Evolutionary conservation across 139 green algal species (phyloP).

Genomic region (Auxenochlorella pyrenoidosa): DNA sequence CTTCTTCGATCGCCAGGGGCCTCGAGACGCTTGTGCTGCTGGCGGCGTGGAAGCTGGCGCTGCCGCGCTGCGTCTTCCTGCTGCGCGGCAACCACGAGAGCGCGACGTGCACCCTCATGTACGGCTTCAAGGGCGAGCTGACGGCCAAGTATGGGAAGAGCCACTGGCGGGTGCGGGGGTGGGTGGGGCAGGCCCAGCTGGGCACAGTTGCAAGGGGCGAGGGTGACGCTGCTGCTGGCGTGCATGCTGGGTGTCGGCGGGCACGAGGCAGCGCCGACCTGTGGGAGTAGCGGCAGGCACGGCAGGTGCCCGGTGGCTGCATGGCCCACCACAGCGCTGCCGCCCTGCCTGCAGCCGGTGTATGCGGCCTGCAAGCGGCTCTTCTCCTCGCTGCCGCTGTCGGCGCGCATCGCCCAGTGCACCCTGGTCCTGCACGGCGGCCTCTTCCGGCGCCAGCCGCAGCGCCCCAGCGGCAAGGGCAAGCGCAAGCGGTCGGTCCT

Average conservation of each 20-base stretch:
- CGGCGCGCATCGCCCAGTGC: constrained; percentile 66
- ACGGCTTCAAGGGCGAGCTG: constrained; percentile 82
- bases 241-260: background rate
- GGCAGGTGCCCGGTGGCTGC: background rate
- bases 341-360: constrained; percentile 39
- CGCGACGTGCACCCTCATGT: constrained; percentile 83
- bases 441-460: constrained; percentile 39
- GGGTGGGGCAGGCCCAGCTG: background rate
- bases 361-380: constrained; percentile 67
- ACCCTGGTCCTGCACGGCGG: constrained; percentile 94
- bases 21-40: constrained; percentile 89
- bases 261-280: background rate
- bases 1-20: constrained; percentile 56
- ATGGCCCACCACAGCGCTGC: too few species aligned
- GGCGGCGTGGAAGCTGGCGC: constrained; percentile 66
- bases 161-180: constrained; percentile 26
- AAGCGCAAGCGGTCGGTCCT: constrained; percentile 44
- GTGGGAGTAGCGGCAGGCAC: background rate
- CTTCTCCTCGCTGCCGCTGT: constrained; percentile 83
- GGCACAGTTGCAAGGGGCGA: background rate
- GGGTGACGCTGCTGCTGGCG: background rate
- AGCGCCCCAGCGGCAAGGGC: constrained; percentile 33
- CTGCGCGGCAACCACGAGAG: constrained; percentile 91
- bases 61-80: constrained; percentile 61
- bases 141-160: constrained; percentile 67